Percentiles rank a stretch among this genome's conserved stretches.
Evolutionary conservation across 1,139 yeast species (phyloP).

Genomic region (Hyphopichia buzzinii): DNA sequence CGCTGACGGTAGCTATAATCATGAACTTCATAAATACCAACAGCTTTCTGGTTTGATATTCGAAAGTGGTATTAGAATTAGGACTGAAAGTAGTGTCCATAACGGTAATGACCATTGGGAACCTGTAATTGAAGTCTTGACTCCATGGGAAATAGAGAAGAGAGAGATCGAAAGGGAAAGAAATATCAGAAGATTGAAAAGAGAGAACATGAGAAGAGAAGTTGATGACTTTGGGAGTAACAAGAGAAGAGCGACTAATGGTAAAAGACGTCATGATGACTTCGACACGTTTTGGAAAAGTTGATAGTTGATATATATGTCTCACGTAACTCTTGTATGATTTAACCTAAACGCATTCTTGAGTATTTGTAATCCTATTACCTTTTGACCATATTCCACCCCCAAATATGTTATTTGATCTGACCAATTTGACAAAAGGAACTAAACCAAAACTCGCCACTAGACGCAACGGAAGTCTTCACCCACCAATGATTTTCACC

Average conservation of each 20-base stretch:
- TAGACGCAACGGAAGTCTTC: too few relatives aligned
- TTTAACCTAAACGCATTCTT: too few relatives aligned
- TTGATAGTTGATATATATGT: too few relatives aligned
- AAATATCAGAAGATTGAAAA: constrained; percentile 82
- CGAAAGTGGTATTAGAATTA: constrained; percentile 44
- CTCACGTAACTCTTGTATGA: too few relatives aligned
- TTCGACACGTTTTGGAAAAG: constrained; percentile 39
- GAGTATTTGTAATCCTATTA: too few relatives aligned
- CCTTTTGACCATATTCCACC: too few relatives aligned
- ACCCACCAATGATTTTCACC: too few relatives aligned
- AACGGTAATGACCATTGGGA: constrained; percentile 74
- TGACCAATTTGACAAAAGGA: too few relatives aligned
- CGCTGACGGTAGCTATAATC: constrained; percentile 67
- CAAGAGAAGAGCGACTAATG: constrained; percentile 43
- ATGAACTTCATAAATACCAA: constrained; percentile 45
- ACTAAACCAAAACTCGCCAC: too few relatives aligned
- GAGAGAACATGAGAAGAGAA: constrained; percentile 72
- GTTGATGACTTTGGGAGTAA: constrained; percentile 32
- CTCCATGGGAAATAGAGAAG: constrained; percentile 92
- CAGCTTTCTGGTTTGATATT: constrained; percentile 43
- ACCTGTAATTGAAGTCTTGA: constrained; percentile 80
- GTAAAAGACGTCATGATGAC: constrained; percentile 58
- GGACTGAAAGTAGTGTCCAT: constrained; percentile 44
- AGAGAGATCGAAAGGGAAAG: constrained; percentile 95
- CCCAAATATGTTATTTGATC: too few relatives aligned